Conservation (phyloP, 2,329 filamentous ascomycete species). For the Pestalotiopsis fici region DNA sequence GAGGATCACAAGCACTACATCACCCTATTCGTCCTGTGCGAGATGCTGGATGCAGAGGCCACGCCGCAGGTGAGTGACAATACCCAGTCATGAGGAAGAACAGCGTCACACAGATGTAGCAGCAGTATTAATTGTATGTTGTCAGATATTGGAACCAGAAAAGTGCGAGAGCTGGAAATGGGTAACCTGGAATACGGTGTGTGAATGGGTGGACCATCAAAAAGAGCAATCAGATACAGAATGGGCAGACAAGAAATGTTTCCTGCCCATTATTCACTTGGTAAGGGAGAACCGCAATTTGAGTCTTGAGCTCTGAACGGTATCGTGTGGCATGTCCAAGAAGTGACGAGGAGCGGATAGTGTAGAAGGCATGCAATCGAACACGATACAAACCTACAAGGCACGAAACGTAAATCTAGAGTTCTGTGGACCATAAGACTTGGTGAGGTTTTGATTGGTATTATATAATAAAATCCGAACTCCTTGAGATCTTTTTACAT, state of each 20-base stretch:
- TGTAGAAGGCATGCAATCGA: too few relatives aligned
- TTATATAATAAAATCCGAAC: neutral
- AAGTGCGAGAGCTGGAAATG: conserved; percentile 6
- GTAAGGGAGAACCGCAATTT: neutral
- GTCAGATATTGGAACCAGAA: conserved; percentile 4
- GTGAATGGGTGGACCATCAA: neutral
- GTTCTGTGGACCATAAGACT: too few relatives aligned
- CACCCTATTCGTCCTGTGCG: conserved; percentile 67
- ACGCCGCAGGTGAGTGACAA: conserved; percentile 56
- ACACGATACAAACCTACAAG: too few relatives aligned
- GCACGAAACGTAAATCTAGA: too few relatives aligned
- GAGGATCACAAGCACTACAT: conserved; percentile 69
- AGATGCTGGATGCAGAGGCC: conserved; percentile 44
- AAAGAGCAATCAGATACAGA: neutral
- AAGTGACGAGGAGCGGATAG: neutral
- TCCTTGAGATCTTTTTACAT: conserved; percentile 1
- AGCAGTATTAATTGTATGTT: neutral
- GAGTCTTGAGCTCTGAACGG: neutral
- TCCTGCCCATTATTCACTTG: conserved; percentile 4
- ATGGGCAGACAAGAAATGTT: neutral
- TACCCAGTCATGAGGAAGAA: neutral
- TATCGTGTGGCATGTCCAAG: neutral
- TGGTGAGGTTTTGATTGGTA: neutral
- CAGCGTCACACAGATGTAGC: too few relatives aligned
- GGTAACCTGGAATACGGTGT: neutral